These are phyloP conservation scores for Tetraselmis striata DNA, from an alignment of 139 green algal genomes.

Conservation along the genomic window DNA sequence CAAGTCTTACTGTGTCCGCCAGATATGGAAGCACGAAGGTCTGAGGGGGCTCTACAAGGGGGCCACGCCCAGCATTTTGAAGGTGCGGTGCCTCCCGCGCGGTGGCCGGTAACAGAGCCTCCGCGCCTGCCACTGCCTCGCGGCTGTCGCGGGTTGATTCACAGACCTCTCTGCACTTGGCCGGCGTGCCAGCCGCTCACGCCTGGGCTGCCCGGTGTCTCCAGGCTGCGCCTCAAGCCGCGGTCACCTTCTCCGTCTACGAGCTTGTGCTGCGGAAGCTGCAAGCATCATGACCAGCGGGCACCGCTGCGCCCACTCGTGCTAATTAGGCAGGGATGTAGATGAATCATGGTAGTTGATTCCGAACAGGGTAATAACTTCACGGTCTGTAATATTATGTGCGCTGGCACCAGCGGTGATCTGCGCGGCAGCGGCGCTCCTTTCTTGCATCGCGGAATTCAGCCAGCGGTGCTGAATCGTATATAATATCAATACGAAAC, in stretches of 20 bases:
- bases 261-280: slow-evolving; percentile 30
- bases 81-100: slow-evolving; percentile 45
- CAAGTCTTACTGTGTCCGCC: no score
- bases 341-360: no score
- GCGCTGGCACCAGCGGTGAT: no score
- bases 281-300: no score
- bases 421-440: no score
- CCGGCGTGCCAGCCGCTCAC: not conserved
- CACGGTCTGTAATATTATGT: no score
- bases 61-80: slow-evolving; percentile 77
- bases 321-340: no score
- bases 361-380: no score
- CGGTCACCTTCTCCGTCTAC: slow-evolving; percentile 86
- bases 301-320: no score
- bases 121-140: not conserved
- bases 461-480: no score
- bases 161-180: not conserved
- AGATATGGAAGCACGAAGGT: slow-evolving; percentile 56
- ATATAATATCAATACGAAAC: no score
- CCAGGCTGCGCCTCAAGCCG: slow-evolving; percentile 76
- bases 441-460: no score
- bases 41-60: slow-evolving; percentile 90
- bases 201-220: not conserved
- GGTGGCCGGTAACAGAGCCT: not conserved
- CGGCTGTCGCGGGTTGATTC: not conserved